phyloP scores from a whole-genome alignment of 106 monocot species.

The Phalaenopsis aphrodite region DNA sequence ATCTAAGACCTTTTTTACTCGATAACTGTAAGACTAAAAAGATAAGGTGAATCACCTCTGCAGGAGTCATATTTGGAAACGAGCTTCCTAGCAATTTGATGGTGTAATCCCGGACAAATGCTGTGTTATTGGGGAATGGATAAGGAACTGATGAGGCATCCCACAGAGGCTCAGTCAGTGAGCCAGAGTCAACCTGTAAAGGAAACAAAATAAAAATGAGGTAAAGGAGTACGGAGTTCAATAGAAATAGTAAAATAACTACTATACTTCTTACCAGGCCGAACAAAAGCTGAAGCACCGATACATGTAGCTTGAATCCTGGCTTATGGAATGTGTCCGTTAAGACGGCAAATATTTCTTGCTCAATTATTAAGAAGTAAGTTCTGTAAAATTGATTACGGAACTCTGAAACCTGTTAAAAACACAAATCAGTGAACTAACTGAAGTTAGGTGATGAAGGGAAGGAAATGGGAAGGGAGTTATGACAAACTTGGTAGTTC shows the following conservation, averaged over 20 bases:
- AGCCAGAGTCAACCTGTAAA: constrained; percentile 65
- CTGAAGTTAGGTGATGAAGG: not conserved
- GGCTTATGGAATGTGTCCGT: constrained; percentile 99
- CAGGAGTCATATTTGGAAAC: constrained; percentile 86
- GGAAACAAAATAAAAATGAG: not conserved
- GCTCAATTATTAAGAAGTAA: constrained; percentile 83
- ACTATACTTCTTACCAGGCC: constrained; percentile 46
- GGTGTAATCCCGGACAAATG: constrained; percentile 92
- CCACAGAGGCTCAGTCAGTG: constrained; percentile 89
- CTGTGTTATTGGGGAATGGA: constrained; percentile 68
- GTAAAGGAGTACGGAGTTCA: not conserved
- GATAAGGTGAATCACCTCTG: constrained; percentile 41
- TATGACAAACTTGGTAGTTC: constrained; percentile 66
- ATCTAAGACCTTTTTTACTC: not conserved
- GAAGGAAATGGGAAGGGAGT: not conserved
- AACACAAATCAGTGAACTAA: not conserved
- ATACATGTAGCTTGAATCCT: constrained; percentile 95
- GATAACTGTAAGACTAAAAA: constrained; percentile 6
- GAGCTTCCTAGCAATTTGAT: constrained; percentile 83
- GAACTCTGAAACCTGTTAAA: constrained; percentile 62
- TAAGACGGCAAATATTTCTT: constrained; percentile 96
- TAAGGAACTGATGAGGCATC: constrained; percentile 67
- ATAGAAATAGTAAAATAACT: not conserved
- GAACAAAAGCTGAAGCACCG: constrained; percentile 88
- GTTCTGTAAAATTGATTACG: constrained; percentile 94